A percentile compares a stretch with the other conserved stretches of the same genome.
phyloP scores from a whole-genome alignment of 1,284 basidiomycete genomes.

The Schizophyllum amplum region DNA sequence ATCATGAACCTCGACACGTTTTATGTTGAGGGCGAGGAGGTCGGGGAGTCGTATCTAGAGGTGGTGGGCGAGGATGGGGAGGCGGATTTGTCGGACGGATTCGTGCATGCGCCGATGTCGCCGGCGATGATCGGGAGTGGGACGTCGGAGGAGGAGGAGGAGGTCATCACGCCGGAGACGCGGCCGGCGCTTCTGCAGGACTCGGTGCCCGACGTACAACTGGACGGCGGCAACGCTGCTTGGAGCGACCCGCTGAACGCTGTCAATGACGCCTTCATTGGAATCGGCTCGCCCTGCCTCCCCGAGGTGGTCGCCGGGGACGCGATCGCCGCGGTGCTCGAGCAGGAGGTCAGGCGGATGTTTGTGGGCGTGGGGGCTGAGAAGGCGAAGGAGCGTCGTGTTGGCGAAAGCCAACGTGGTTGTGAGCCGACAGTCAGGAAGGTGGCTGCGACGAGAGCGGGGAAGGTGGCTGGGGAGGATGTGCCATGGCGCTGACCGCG shows the following conservation, averaged over 20 bases:
- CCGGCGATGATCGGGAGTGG: neutral
- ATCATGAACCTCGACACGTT: neutral
- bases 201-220: neutral
- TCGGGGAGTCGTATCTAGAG: neutral
- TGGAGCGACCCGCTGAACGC: neutral
- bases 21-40: neutral
- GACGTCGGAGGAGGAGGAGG: neutral
- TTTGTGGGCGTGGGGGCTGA: neutral
- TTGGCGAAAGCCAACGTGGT: too few relatives aligned
- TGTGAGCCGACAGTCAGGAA: too few relatives aligned
- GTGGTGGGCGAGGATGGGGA: neutral
- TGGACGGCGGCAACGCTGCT: neutral
- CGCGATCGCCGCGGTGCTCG: neutral
- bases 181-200: neutral
- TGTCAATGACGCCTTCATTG: too few relatives aligned
- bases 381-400: neutral
- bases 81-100: neutral
- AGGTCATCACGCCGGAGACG: neutral
- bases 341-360: neutral
- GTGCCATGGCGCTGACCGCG: neutral
- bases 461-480: neutral
- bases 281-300: neutral
- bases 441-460: too few relatives aligned
- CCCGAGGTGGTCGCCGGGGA: neutral
- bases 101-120: neutral